Conservation (phyloP, 371 early-diverging fungal genomes). For the Lichtheimia ornata region DNA sequence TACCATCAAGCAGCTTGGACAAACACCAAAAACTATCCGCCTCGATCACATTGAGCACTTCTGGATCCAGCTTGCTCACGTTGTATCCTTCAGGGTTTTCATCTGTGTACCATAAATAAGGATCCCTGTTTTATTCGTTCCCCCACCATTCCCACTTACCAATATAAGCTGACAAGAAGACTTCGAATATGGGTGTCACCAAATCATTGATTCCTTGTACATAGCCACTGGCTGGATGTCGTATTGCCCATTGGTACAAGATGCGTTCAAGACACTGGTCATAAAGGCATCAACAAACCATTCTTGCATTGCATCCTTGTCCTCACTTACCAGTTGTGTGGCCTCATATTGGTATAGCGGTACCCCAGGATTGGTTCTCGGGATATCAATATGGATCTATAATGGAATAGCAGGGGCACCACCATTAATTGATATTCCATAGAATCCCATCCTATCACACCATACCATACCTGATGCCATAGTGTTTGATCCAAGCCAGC, state of each 20-base stretch:
- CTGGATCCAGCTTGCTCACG: conserved; percentile 56
- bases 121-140: too few species aligned
- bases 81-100: conserved; percentile 74
- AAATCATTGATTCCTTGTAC: conserved; percentile 99
- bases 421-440: too few species aligned
- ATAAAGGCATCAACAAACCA: too few species aligned
- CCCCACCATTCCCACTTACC: conserved; percentile 18
- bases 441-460: background rate
- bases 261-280: conserved; percentile 84
- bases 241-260: conserved; percentile 95
- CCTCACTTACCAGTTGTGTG: conserved; percentile 71
- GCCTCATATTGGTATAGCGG: conserved; percentile 79
- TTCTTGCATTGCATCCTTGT: too few species aligned
- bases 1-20: conserved; percentile 92
- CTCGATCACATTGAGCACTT: conserved; percentile 76
- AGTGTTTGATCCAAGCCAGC: conserved; percentile 82
- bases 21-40: conserved; percentile 97
- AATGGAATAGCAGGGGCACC: too few species aligned
- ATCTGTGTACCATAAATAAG: conserved; percentile 25
- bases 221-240: conserved; percentile 98
- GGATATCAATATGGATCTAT: conserved; percentile 92
- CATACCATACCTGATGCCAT: conserved; percentile 78
- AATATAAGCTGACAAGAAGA: conserved; percentile 80
- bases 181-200: conserved; percentile 93
- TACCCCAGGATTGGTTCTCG: conserved; percentile 85